Conservation (phyloP, 2,329 filamentous ascomycete genomes). For the Arthroderma sp. region DNA sequence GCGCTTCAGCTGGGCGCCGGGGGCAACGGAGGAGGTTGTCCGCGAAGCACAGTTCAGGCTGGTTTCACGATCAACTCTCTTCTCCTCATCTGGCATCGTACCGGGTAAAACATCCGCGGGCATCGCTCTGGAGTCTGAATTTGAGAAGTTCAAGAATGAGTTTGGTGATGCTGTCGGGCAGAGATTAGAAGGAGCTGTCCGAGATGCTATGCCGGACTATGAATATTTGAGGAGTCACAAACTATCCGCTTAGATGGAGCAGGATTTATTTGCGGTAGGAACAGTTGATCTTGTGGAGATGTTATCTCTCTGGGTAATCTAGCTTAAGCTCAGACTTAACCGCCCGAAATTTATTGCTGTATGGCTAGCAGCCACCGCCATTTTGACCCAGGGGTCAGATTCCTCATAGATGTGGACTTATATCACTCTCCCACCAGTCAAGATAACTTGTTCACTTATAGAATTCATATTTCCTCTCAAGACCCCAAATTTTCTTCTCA, state of each 20-base stretch:
- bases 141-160: conserved; percentile 22
- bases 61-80: not conserved
- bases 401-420: too few relatives aligned
- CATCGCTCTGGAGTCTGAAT: conserved; percentile 16
- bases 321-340: too few relatives aligned
- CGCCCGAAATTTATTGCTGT: too few relatives aligned
- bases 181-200: conserved; percentile 15
- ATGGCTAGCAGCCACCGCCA: too few relatives aligned
- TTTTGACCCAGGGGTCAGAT: too few relatives aligned
- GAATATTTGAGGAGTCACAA: conserved; percentile 20
- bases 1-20: conserved; percentile 19
- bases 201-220: conserved; percentile 27
- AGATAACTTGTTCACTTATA: too few relatives aligned
- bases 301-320: too few relatives aligned
- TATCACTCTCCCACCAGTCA: too few relatives aligned
- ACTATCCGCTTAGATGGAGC: not conserved
- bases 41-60: conserved; percentile 5
- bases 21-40: not conserved
- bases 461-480: too few relatives aligned
- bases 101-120: conserved; percentile 19
- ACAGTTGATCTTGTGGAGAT: too few relatives aligned
- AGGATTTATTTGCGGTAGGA: too few relatives aligned
- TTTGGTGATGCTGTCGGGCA: conserved; percentile 18
- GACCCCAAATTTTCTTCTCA: too few relatives aligned
- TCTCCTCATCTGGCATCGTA: conserved; percentile 6